Evolutionary conservation across 1,284 basidiomycete species (phyloP), one percentile per base, ranked within the genome.

Genomic region (Thecaphora thlaspeos): DNA sequence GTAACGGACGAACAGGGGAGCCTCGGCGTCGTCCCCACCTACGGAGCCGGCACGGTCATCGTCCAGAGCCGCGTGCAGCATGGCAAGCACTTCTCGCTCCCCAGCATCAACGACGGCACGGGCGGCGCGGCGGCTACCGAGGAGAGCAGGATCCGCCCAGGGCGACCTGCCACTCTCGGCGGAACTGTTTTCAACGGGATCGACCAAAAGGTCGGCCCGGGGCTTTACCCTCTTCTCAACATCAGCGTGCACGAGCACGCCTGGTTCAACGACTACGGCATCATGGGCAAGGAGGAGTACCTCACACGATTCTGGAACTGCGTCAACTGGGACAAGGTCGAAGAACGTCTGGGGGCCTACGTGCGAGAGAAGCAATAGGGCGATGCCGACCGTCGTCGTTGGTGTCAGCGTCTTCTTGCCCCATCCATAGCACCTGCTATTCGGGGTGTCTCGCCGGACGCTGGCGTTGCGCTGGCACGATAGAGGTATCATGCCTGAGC

Each of bases 241-340:
- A 79, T 96, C 58, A 88, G 87, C 50, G 83, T 94, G 21, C 86
- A 91, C 73, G 92, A 96, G 79, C 92, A 92, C 73, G 87, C 89
- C 22, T 98, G 92, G 88, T 81, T 98, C 68, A 83, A 84, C 47
- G 87, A 88, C 44, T 93, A 90, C 73, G 94, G 94, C 12, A 86
- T 98, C 17, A 94, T 90, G 89, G 91, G 90, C 38, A 91, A 91
- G 80, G 89, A 91, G 76, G 83, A 85, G 75, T 98, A 94, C 82
- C 81, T 95, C 69, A 85, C 84, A 72, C 84, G 88, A 73, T 96
- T 95, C 82, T 96, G 91, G 89, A 83, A 83, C 34, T 88, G 87
- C 44, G 79, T 98, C 57, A 84, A 98, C 80, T 98, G 94, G 94
- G 77, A 81, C 22, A 63, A 66, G 46, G 70, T 75, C 39, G 60